phyloP scores from a whole-genome alignment of 2,329 filamentous ascomycete species.

The Plectosphaerella cucumerina region DNA sequence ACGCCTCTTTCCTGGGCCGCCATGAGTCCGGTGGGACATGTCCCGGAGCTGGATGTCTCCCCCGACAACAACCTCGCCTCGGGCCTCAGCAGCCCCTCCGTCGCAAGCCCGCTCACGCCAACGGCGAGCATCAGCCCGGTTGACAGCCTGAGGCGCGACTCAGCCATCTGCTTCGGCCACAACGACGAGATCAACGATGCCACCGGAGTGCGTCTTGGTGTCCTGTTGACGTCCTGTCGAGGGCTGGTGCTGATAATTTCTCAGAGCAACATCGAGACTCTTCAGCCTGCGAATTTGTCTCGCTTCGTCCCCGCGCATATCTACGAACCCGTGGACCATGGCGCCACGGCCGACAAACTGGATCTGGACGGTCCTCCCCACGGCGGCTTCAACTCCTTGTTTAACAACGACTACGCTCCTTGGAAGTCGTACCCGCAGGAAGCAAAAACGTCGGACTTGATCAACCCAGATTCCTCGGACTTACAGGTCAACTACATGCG shows the following conservation, averaged over 20 bases:
- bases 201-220: background rate
- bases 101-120: background rate
- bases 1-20: too few relatives aligned
- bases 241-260: background rate
- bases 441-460: background rate
- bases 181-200: too few relatives aligned
- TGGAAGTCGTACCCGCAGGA: too few relatives aligned
- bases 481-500: constrained; percentile 2
- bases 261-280: too few relatives aligned
- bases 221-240: background rate
- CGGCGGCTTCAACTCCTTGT: too few relatives aligned
- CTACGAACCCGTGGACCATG: too few relatives aligned
- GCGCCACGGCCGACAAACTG: too few relatives aligned
- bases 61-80: background rate
- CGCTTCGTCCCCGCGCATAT: too few relatives aligned
- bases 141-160: background rate
- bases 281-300: too few relatives aligned
- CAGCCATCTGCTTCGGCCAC: background rate
- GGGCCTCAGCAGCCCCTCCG: background rate
- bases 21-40: too few relatives aligned
- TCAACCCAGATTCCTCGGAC: background rate
- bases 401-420: too few relatives aligned
- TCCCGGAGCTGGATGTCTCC: background rate
- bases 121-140: background rate
- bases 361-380: too few relatives aligned